Base-by-base conservation (phyloP, 345 rosid species). In the Boechera retrofracta region DNA sequence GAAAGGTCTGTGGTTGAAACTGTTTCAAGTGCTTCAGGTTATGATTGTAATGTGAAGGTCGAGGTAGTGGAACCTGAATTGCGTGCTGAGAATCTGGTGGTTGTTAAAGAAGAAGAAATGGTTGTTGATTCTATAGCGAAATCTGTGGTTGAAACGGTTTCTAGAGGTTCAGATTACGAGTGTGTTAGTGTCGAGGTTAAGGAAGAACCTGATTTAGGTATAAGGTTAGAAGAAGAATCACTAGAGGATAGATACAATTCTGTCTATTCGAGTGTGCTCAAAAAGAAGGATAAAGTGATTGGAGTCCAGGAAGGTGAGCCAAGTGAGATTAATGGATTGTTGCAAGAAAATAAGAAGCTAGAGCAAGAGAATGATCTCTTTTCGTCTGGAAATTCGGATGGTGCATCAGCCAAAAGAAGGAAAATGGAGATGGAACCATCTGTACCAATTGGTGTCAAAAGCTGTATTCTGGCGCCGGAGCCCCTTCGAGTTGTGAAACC, bases 401-500 rank as follows among this genome's bases (percentile, higher is more conserved):
- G 16, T 10, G 0, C 32, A 18, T 24, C 35, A 42, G 21, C 56
- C 39, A 56, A 56, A 56, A 38, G 71, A 63, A 39, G 60, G 39
- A 63, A 75, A 5, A 15, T 29, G 45, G 57, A 54, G 28, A 11
- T 6, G 2, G 54, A 59, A 18, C 7, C 38, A 51, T 59, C 54
- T 12, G 41, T 18, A 39, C 67, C 73, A 18, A 1, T 10, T 13
- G 64, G 41, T 52, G 11, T 21, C 33, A 15, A 58, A n/a, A 58
- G 18, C 11, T 59, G 15, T 31, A 61, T 62, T 15, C n/a, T 69
- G 15, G 48, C 12, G 3, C 16, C 41, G 12, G 39, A 3, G 44
- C 79, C 71, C 0, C 80, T 69, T 61, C 57, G 33, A 59, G 75
- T 61, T 45, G 24, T 54, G 49, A 64, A 75, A 15, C 15, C 71